Percentiles rank a stretch among this genome's conserved stretches.
Evolutionary conservation across 306 rosid species (phyloP).

Genomic region (Erythrophleum fordii): DNA sequence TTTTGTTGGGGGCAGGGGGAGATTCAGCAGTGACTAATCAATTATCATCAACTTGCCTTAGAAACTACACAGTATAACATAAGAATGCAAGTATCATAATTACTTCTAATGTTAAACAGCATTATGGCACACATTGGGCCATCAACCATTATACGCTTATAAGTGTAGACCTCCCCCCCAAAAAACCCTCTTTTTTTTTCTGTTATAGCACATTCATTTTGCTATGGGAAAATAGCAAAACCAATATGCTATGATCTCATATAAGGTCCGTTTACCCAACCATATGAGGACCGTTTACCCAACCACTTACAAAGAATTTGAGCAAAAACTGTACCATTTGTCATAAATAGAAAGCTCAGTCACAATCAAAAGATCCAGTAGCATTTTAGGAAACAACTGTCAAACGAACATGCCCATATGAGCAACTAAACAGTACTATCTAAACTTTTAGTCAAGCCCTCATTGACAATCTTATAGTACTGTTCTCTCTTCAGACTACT

Average conservation of each 20-base stretch:
- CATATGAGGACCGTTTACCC: slow-evolving; percentile 12
- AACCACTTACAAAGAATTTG: slow-evolving; percentile 1
- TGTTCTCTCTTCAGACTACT: slow-evolving; percentile 27
- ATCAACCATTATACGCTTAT: slow-evolving; percentile 36
- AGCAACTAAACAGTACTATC: slow-evolving; percentile 28
- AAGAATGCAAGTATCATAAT: not conserved
- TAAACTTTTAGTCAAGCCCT: slow-evolving; percentile 16
- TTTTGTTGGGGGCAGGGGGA: not conserved
- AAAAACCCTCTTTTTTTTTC: too few relatives aligned
- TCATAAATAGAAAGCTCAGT: slow-evolving; percentile 26
- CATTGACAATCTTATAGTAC: slow-evolving; percentile 10
- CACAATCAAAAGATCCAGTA: slow-evolving; percentile 30
- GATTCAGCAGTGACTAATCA: slow-evolving; percentile 33
- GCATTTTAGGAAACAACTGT: slow-evolving; percentile 27
- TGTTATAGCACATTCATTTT: not conserved
- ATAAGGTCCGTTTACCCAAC: slow-evolving; percentile 22
- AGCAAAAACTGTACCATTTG: slow-evolving; percentile 9
- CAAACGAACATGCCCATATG: not conserved
- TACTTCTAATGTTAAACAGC: slow-evolving; percentile 17
- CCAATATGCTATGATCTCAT: slow-evolving; percentile 12
- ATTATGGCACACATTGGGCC: slow-evolving; percentile 17
- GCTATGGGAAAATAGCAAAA: slow-evolving; percentile 13
- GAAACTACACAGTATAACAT: slow-evolving; percentile 16
- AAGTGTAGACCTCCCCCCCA: slow-evolving; percentile 1
- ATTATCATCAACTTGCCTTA: slow-evolving; percentile 26